Percentiles rank a stretch among this genome's conserved stretches.
Conservation (phyloP, 441 rosid species). For the Syzygium malaccense region DNA sequence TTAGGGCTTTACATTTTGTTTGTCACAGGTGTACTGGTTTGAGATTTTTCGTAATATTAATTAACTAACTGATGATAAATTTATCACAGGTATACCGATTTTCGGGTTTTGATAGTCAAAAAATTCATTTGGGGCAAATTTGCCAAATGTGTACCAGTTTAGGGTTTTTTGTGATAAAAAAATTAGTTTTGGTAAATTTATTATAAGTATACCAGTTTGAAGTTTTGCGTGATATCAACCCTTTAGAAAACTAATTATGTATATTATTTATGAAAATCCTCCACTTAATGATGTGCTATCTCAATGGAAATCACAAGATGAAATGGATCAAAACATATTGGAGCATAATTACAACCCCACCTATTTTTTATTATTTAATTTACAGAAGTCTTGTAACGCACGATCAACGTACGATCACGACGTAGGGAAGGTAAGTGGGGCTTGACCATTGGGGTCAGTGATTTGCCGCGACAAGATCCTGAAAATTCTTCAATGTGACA, state of each 20-base stretch:
- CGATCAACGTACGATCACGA: background rate
- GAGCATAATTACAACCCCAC: background rate
- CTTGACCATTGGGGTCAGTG: background rate
- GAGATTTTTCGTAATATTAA: too few relatives aligned
- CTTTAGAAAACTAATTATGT: background rate
- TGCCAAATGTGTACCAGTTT: too few relatives aligned
- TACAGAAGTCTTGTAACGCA: background rate
- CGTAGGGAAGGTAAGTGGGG: background rate
- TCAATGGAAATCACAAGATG: background rate
- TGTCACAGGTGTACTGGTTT: accelerated
- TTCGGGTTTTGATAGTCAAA: too few relatives aligned
- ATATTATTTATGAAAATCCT: background rate
- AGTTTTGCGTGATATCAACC: too few relatives aligned
- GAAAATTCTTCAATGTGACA: background rate
- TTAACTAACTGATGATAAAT: too few relatives aligned
- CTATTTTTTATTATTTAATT: background rate
- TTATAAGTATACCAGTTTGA: too few relatives aligned
- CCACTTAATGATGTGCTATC: background rate
- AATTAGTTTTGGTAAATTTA: too few relatives aligned
- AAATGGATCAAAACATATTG: background rate
- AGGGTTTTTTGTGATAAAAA: too few relatives aligned
- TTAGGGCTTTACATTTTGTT: too few relatives aligned
- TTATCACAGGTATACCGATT: too few relatives aligned
- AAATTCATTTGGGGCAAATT: too few relatives aligned
- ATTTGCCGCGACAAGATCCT: background rate